These are phyloP conservation scores for Aquilaria sinensis DNA, from an alignment of 345 rosid species.

Conservation along the genomic window DNA sequence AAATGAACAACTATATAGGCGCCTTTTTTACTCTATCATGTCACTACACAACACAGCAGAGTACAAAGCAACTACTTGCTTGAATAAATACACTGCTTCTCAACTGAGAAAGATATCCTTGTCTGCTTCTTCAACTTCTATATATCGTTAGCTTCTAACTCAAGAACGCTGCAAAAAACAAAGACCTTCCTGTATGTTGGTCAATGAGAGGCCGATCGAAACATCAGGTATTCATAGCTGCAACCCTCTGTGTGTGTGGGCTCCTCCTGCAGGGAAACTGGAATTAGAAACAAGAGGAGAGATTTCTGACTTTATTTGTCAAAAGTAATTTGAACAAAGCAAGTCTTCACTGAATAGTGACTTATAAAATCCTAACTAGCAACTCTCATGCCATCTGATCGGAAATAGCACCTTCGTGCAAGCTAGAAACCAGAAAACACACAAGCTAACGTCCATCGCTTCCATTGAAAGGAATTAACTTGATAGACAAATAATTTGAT, in stretches of 20 bases:
- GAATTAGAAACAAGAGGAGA: neutral
- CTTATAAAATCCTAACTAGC: neutral
- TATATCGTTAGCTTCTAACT: constrained; percentile 16
- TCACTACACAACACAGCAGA: too few relatives aligned
- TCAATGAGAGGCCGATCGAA: constrained; percentile 2
- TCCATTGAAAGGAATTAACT: too few relatives aligned
- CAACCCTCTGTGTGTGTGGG: constrained; percentile 46
- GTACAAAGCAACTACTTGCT: too few relatives aligned
- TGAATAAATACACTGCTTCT: too few relatives aligned
- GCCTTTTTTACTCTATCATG: too few relatives aligned
- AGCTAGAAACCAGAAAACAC: too few relatives aligned
- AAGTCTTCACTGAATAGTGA: neutral
- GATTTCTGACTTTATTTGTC: neutral
- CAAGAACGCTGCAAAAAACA: neutral
- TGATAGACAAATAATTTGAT: too few relatives aligned
- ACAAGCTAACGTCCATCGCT: too few relatives aligned
- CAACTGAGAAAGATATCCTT: too few relatives aligned
- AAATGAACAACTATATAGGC: too few relatives aligned
- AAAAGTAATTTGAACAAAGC: constrained; percentile 1
- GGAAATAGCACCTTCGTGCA: neutral
- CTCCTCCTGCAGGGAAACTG: constrained; percentile 29
- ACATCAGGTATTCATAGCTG: constrained; percentile 44
- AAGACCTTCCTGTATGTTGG: neutral
- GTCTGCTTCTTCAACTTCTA: too few relatives aligned
- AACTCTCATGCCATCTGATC: too few relatives aligned